phyloP scores from a whole-genome alignment of 2,329 filamentous ascomycete genomes.

The Ophiocordyceps camponoti-leonardi region DNA sequence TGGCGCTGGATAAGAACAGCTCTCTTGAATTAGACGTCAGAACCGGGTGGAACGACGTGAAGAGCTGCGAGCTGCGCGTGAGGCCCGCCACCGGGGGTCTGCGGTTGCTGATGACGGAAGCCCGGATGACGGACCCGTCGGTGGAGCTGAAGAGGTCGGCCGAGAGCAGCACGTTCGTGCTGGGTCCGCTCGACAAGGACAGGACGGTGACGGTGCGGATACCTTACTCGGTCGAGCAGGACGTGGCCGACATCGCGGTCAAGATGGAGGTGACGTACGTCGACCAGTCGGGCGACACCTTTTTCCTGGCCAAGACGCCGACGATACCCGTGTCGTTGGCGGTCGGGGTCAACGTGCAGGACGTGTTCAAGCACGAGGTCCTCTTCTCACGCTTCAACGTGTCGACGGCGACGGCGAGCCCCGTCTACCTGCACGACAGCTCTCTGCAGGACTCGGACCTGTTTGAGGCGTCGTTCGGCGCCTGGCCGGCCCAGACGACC shows the following conservation, averaged over 20 bases:
- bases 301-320: conserved; percentile 27
- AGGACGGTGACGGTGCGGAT: conserved; percentile 42
- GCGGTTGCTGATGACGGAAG: conserved; percentile 43
- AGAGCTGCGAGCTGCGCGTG: conserved; percentile 40
- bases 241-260: conserved; percentile 51
- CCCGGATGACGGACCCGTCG: conserved; percentile 26
- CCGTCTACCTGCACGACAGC: conserved; percentile 56
- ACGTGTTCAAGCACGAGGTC: conserved; percentile 70
- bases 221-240: conserved; percentile 72
- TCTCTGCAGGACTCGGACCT: conserved; percentile 52
- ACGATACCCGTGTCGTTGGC: conserved; percentile 59
- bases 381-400: conserved; percentile 87
- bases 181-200: conserved; percentile 26
- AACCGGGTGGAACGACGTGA: conserved; percentile 58
- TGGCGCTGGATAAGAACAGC: conserved; percentile 66
- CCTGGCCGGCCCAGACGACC: conserved; percentile 32
- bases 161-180: conserved; percentile 34
- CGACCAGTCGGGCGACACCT: conserved; percentile 39
- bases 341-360: conserved; percentile 89
- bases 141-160: conserved; percentile 28
- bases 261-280: conserved; percentile 62
- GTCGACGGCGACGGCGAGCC: conserved; percentile 59
- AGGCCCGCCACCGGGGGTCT: conserved; percentile 49
- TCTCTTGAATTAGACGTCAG: conserved; percentile 57
- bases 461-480: conserved; percentile 47